Conservation (phyloP, 2,329 filamentous ascomycete species). For the Neocatenulostroma microsporum region DNA sequence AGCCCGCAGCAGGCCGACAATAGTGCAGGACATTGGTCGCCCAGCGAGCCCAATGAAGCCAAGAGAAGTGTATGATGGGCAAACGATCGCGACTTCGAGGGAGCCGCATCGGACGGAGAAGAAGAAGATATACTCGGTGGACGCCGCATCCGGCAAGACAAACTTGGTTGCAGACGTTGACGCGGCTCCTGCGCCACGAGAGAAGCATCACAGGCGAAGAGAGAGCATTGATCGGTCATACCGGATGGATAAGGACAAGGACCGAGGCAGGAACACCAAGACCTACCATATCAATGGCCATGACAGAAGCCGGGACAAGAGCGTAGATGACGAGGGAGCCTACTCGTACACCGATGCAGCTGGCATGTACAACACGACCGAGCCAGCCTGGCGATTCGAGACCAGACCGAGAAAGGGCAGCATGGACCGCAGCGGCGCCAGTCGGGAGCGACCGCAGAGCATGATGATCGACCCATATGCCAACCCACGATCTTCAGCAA, state of each 20-base stretch:
- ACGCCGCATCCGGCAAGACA: constrained; percentile 31
- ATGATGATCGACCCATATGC: constrained; percentile 31
- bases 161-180: constrained; percentile 33
- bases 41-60: constrained; percentile 37
- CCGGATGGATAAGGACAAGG: constrained; percentile 9
- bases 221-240: constrained; percentile 25
- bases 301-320: constrained; percentile 18
- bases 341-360: constrained; percentile 46
- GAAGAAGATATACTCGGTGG: constrained; percentile 44
- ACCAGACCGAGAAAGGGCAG: constrained; percentile 37
- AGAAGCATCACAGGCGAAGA: constrained; percentile 30
- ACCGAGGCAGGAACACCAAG: constrained; percentile 22
- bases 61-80: too few relatives aligned
- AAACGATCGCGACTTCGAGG: constrained; percentile 29
- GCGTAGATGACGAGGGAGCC: constrained; percentile 35
- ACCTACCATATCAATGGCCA: constrained; percentile 26
- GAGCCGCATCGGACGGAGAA: constrained; percentile 28
- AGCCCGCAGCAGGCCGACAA: constrained; percentile 29
- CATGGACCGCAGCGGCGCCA: constrained; percentile 33
- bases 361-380: constrained; percentile 45
- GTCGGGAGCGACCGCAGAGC: constrained; percentile 38
- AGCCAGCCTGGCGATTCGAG: constrained; percentile 36
- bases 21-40: constrained; percentile 27
- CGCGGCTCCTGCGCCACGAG: constrained; percentile 31
- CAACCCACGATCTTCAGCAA: constrained; percentile 24